A percentile compares a stretch with the other conserved stretches of the same genome.
Conservation (phyloP, 2,329 filamentous ascomycete species). For the Venturia pyrina region DNA sequence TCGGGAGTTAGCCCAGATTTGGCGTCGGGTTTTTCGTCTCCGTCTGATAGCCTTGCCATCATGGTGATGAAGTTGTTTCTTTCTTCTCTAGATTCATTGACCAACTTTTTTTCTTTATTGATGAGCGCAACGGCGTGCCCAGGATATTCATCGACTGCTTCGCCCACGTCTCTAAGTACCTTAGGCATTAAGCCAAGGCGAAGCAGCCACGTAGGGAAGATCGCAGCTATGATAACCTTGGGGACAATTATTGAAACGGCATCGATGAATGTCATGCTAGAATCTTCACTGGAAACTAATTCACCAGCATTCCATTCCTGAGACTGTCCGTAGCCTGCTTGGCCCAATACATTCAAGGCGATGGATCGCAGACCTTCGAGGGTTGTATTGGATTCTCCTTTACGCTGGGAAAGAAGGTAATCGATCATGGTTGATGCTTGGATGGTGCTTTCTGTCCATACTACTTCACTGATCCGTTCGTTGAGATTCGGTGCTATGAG, state of each 20-base stretch:
- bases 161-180: neutral
- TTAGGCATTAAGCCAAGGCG: neutral
- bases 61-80: neutral
- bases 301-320: neutral
- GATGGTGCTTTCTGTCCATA: neutral
- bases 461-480: constrained; percentile 1
- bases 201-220: neutral
- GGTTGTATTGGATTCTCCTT: neutral
- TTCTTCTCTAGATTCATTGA: neutral
- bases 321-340: constrained; percentile 1
- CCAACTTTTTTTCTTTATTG: neutral
- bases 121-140: neutral
- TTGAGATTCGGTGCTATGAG: constrained; percentile 8
- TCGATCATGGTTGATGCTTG: neutral
- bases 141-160: neutral
- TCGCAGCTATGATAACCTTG: neutral
- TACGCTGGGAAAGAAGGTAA: neutral
- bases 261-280: constrained; percentile 2
- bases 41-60: constrained; percentile 1
- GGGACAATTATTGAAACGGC: neutral
- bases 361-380: constrained; percentile 6
- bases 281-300: neutral
- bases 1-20: neutral
- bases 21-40: neutral
- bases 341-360: constrained; percentile 5